Conservation (phyloP, 2,329 filamentous ascomycete species). For the Pezicula rhizophila region DNA sequence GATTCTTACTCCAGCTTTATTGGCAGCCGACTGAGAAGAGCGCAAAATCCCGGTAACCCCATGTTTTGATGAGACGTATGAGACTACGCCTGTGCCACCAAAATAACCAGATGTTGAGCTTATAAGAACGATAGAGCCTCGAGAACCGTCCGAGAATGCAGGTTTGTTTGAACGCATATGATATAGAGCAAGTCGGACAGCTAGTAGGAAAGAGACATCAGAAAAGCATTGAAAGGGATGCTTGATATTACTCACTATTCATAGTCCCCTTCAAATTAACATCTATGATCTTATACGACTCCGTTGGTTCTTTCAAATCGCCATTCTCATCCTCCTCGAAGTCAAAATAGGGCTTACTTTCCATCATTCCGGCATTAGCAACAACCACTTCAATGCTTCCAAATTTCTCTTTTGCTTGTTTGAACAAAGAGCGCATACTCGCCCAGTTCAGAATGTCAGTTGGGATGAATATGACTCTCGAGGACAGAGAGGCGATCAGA, state of each 20-base stretch:
- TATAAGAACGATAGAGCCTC: constrained; percentile 33
- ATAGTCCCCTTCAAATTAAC: neutral
- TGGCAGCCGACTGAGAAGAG: neutral
- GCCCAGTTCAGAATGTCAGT: neutral
- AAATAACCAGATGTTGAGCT: constrained; percentile 2
- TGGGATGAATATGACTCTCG: neutral
- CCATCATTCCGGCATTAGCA: constrained; percentile 37
- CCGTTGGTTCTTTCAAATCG: neutral
- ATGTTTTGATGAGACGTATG: neutral
- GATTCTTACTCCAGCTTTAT: neutral
- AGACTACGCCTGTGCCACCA: neutral
- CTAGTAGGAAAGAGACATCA: neutral
- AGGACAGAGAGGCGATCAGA: constrained; percentile 16
- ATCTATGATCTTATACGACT: neutral
- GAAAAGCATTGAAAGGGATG: neutral
- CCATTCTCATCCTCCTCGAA: constrained; percentile 19
- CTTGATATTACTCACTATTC: neutral
- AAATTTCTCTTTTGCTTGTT: constrained; percentile 19
- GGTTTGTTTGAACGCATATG: constrained; percentile 16
- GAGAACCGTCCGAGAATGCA: constrained; percentile 10
- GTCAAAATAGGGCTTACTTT: constrained; percentile 18
- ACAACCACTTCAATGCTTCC: constrained; percentile 33
- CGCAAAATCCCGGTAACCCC: neutral
- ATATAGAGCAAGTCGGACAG: constrained; percentile 21
- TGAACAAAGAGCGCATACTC: neutral